Percentiles rank a stretch among this genome's conserved stretches.
These are phyloP conservation scores for Tuber microsphaerosporum DNA, from an alignment of 495 filamentous ascomycete genomes.

Conservation along the genomic window DNA sequence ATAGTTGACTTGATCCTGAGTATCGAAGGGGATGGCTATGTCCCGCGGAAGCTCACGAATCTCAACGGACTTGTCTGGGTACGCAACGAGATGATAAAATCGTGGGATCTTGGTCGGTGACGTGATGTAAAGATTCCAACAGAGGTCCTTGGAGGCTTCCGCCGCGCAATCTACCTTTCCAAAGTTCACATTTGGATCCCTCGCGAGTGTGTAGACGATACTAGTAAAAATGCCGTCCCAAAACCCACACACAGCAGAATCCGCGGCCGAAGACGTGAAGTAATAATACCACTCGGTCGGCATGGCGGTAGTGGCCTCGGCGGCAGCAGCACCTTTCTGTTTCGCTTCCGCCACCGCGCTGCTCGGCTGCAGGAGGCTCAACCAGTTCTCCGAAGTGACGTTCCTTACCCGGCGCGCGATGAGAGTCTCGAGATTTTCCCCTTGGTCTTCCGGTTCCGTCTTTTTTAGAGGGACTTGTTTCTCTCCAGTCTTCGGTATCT, in stretches of 20 bases:
- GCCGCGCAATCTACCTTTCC: constrained; percentile 36
- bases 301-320: constrained; percentile 8
- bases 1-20: constrained; percentile 13
- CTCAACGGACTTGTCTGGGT: constrained; percentile 27
- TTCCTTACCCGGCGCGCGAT: constrained; percentile 30
- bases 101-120: constrained; percentile 24
- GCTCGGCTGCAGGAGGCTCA: constrained; percentile 21
- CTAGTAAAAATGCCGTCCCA: constrained; percentile 38
- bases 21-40: constrained; percentile 10
- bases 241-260: constrained; percentile 14
- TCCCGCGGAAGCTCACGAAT: constrained; percentile 24
- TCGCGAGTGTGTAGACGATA: constrained; percentile 18
- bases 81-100: constrained; percentile 36
- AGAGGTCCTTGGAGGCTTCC: constrained; percentile 24
- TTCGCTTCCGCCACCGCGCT: neutral
- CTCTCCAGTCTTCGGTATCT: constrained; percentile 8
- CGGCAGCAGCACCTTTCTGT: constrained; percentile 16
- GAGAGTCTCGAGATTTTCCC: constrained; percentile 18
- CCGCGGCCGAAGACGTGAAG: constrained; percentile 27
- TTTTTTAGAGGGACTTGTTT: constrained; percentile 22
- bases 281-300: constrained; percentile 37
- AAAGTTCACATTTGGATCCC: constrained; percentile 29
- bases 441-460: neutral
- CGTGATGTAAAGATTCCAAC: constrained; percentile 33
- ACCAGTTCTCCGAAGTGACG: constrained; percentile 39